Evolutionary conservation across 1,284 basidiomycete genomes (phyloP), one percentile per base, ranked within the genome.

Genomic region (Fomitopsis betulina): DNA sequence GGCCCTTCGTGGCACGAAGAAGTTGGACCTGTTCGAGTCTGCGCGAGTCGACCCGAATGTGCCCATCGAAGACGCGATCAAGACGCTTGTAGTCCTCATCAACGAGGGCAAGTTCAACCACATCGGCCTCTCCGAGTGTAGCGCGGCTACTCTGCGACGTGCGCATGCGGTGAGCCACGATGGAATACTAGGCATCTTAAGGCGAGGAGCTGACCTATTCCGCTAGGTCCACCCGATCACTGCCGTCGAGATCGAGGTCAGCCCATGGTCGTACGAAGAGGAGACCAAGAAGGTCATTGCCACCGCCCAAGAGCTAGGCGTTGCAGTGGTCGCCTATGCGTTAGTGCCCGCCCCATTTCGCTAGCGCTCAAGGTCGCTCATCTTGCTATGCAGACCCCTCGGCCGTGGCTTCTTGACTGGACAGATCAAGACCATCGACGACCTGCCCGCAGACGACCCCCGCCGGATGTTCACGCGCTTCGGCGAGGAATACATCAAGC

Each of bases 341-440:
- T 75, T 55, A 55, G 73, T 67, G n/a, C 19, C 0, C 5, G n/a
- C 42, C 25, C 38, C 13, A 10, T 6, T 35, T n/a, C 4, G n/a
- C 32, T 50, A 23, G 27, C 55, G 13, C 45, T 4, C 32, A 53
- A 23, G 12, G 8, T 35, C 13, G 53, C 19, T 51, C 32, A 37
- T 13, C 17, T 38, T 21, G 12, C 42, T 25, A 21, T 40, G 39
- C 54, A 76, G 76, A 4, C 84, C 84, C 0, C 75, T 86, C 5
- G 83, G 82, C 1, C 71, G 75, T 27, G 86, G 86, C 1, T 77
- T 86, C 67, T 70, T 87, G 35, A 78, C 80, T 3, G 82, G 84
- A 2, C 65, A 67, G 35, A 77, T 79, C 67, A 79, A 76, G 67
- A 72, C 67, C 8, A 65, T 71, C 27, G 71, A 76, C 39, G 84